Percentiles rank a stretch among this genome's conserved stretches.
Conservation (phyloP, 1,139 yeast species). For the Suhomyces guaymorum region DNA sequence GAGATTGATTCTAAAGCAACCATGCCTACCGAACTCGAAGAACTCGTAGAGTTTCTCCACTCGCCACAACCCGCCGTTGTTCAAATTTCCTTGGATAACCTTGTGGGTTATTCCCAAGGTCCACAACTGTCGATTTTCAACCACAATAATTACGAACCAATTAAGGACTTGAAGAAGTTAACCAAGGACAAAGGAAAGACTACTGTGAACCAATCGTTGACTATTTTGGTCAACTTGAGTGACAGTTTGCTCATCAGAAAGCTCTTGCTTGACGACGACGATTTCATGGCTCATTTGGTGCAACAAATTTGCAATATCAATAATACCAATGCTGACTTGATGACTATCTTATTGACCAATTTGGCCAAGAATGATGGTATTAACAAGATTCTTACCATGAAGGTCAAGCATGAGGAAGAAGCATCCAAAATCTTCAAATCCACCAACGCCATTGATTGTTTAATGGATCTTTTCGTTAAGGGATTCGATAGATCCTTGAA, state of each 20-base stretch:
- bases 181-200: slow-evolving; percentile 54
- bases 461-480: slow-evolving; percentile 88
- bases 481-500: slow-evolving; percentile 75
- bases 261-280: slow-evolving; percentile 62
- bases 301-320: slow-evolving; percentile 54
- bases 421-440: slow-evolving; percentile 53
- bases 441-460: slow-evolving; percentile 67
- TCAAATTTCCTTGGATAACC: slow-evolving; percentile 80
- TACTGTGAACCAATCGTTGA: slow-evolving; percentile 66
- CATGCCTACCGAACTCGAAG: slow-evolving; percentile 66
- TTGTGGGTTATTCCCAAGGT: slow-evolving; percentile 80
- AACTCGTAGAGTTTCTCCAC: slow-evolving; percentile 79
- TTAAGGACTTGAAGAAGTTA: slow-evolving; percentile 67
- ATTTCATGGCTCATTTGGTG: slow-evolving; percentile 57
- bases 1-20: not conserved
- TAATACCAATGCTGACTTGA: slow-evolving; percentile 74
- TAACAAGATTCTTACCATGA: slow-evolving; percentile 53
- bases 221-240: slow-evolving; percentile 81
- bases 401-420: slow-evolving; percentile 33
- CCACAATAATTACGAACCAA: slow-evolving; percentile 68
- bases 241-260: slow-evolving; percentile 66
- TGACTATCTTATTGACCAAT: slow-evolving; percentile 82
- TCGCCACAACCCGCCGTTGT: slow-evolving; percentile 80
- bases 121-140: slow-evolving; percentile 66
- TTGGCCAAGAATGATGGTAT: slow-evolving; percentile 76